Evolutionary conservation across 2,329 filamentous ascomycete genomes (phyloP).

Genomic region (Fusarium irregulare): DNA sequence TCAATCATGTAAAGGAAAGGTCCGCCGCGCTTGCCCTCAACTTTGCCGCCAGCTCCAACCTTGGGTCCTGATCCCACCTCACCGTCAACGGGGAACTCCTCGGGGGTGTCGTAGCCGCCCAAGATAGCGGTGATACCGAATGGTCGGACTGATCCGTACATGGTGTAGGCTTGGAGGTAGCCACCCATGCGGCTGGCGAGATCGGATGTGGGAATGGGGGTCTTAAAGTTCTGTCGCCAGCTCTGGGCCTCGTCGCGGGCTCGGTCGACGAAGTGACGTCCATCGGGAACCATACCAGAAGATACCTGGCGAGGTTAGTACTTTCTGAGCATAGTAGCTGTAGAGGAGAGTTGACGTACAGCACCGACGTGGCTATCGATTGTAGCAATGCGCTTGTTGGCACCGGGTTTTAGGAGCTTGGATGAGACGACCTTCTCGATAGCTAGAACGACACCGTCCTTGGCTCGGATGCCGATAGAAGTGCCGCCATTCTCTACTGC

Average conservation of each 20-base stretch:
- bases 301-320: slow-evolving; percentile 69
- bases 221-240: slow-evolving; percentile 95
- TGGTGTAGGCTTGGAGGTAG: slow-evolving; percentile 96
- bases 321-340: neutral
- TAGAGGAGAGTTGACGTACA: slow-evolving; percentile 66
- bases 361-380: slow-evolving; percentile 94
- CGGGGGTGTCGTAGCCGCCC: slow-evolving; percentile 91
- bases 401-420: slow-evolving; percentile 92
- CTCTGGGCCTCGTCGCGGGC: slow-evolving; percentile 91
- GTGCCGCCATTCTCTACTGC: slow-evolving; percentile 98
- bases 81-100: slow-evolving; percentile 86
- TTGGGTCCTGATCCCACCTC: slow-evolving; percentile 86
- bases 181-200: slow-evolving; percentile 93
- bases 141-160: slow-evolving; percentile 95
- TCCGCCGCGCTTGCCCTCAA: slow-evolving; percentile 79
- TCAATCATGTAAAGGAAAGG: slow-evolving; percentile 99
- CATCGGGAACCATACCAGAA: slow-evolving; percentile 93
- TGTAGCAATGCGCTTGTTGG: slow-evolving; percentile 97
- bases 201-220: slow-evolving; percentile 87
- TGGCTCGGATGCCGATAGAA: slow-evolving; percentile 94
- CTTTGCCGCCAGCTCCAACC: slow-evolving; percentile 86
- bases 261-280: slow-evolving; percentile 92
- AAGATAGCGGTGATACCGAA: slow-evolving; percentile 97
- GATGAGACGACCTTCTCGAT: slow-evolving; percentile 96
- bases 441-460: slow-evolving; percentile 94